These are phyloP conservation scores for Quercus aquifolioides DNA, from an alignment of 306 rosid genomes.

Conservation along the genomic window DNA sequence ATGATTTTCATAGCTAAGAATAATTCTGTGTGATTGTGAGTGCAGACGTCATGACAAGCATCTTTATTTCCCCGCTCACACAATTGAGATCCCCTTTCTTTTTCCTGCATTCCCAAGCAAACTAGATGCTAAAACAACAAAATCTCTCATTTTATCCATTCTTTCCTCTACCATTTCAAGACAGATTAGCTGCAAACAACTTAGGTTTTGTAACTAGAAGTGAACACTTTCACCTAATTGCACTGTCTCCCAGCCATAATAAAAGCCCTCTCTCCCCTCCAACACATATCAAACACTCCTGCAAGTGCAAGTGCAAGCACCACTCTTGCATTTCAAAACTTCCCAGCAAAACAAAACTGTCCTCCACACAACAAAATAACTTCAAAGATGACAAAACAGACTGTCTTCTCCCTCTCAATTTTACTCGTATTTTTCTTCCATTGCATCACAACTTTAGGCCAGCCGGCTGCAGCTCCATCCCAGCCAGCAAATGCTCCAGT, in stretches of 20 bases:
- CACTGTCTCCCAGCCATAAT: constrained; percentile 21
- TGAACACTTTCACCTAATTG: constrained; percentile 25
- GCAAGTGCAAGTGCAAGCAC: constrained; percentile 2
- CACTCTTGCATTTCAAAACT: not conserved
- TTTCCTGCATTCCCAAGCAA: constrained; percentile 30
- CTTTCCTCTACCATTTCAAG: constrained; percentile 26
- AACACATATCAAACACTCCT: constrained; percentile 21
- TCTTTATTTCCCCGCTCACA: constrained; percentile 5
- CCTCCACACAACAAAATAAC: not conserved
- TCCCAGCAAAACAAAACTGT: not conserved
- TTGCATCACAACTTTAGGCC: not conserved
- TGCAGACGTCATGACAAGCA: not conserved
- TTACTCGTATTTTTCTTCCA: not conserved
- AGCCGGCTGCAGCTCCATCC: not conserved
- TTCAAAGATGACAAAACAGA: constrained; percentile 21
- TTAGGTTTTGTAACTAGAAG: constrained; percentile 20
- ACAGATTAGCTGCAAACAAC: constrained; percentile 22
- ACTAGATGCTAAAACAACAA: constrained; percentile 11
- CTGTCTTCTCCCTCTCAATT: not conserved
- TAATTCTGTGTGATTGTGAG: not conserved
- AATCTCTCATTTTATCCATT: constrained; percentile 24
- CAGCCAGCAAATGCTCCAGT: not conserved
- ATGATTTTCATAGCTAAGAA: not conserved
- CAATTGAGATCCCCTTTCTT: constrained; percentile 25
- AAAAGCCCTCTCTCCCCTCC: constrained; percentile 13